Percentiles rank a stretch among this genome's conserved stretches.
These are phyloP conservation scores for Microcyclospora pomicola DNA, from an alignment of 2,329 filamentous ascomycete genomes.

Conservation along the genomic window DNA sequence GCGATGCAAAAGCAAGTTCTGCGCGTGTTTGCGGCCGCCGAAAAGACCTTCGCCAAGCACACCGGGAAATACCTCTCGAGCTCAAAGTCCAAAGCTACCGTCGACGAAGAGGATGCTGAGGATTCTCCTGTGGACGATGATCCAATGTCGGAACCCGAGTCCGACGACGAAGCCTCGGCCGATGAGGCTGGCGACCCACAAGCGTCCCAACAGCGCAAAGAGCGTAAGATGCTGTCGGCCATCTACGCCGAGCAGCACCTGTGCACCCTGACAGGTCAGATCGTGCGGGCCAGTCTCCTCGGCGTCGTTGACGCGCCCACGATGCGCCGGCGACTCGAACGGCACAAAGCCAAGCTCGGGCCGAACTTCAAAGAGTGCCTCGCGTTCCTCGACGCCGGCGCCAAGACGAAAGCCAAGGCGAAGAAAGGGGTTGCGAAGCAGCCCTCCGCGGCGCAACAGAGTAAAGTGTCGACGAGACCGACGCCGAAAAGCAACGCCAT, in stretches of 20 bases:
- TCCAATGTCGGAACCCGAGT: slow-evolving; percentile 46
- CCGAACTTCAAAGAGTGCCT: slow-evolving; percentile 76
- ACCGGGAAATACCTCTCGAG: slow-evolving; percentile 16
- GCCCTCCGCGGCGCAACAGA: not conserved
- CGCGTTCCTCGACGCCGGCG: slow-evolving; percentile 52
- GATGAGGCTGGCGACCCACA: slow-evolving; percentile 23
- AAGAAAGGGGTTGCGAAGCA: slow-evolving; percentile 8
- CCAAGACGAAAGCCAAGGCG: slow-evolving; percentile 26
- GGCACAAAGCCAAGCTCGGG: slow-evolving; percentile 71
- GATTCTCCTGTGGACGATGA: slow-evolving; percentile 28
- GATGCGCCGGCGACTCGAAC: slow-evolving; percentile 55
- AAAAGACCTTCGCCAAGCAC: slow-evolving; percentile 65
- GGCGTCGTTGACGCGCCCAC: slow-evolving; percentile 56
- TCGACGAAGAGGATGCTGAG: slow-evolving; percentile 31
- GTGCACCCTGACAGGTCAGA: slow-evolving; percentile 72
- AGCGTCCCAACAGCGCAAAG: slow-evolving; percentile 44
- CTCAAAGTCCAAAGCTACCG: slow-evolving; percentile 17
- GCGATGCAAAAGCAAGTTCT: slow-evolving; percentile 53
- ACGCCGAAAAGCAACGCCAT: slow-evolving; percentile 29
- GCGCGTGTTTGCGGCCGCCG: slow-evolving; percentile 62
- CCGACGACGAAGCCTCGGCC: slow-evolving; percentile 32
- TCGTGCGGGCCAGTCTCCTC: slow-evolving; percentile 66
- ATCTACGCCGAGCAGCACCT: slow-evolving; percentile 72
- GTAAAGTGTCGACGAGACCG: slow-evolving; percentile 19
- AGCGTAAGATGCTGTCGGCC: slow-evolving; percentile 39